phyloP scores from a whole-genome alignment of 768 basidiomycete genomes.

The Leccinum olivaceopallidum region DNA sequence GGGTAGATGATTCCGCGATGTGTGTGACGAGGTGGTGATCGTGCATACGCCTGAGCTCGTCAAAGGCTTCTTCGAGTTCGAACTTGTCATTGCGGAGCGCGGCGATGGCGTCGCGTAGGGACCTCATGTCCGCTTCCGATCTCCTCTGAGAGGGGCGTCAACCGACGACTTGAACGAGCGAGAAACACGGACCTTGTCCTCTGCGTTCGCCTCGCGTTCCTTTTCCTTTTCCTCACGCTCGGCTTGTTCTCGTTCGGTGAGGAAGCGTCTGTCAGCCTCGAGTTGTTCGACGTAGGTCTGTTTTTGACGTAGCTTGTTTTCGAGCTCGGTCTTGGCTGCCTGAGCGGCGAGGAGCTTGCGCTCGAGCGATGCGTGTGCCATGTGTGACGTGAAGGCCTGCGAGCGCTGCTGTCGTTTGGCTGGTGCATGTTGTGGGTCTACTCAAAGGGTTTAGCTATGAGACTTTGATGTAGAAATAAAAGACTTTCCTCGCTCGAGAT shows the following conservation, averaged over 20 bases:
- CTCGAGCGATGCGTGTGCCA: conserved; percentile 64
- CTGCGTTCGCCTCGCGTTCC: conserved; percentile 48
- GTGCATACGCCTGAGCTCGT: conserved; percentile 47
- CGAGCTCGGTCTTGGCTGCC: conserved; percentile 61
- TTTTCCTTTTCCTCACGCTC: conserved; percentile 68
- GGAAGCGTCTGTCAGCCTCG: conserved; percentile 68
- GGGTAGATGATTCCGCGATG: conserved; percentile 49
- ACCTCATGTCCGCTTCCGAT: conserved; percentile 51
- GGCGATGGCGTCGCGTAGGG: conserved; percentile 49
- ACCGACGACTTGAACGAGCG: background rate
- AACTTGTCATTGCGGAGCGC: conserved; percentile 56
- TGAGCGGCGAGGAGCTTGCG: conserved; percentile 65
- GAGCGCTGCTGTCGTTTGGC: conserved; percentile 68
- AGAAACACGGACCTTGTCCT: conserved; percentile 57
- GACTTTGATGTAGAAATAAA: too few relatives aligned
- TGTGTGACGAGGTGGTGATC: conserved; percentile 52
- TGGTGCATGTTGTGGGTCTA: conserved; percentile 66
- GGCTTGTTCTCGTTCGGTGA: conserved; percentile 66
- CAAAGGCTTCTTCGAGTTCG: conserved; percentile 60
- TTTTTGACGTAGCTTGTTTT: conserved; percentile 67
- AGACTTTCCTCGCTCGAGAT: conserved; percentile 61
- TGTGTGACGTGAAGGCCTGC: conserved; percentile 59
- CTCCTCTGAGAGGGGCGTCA: conserved; percentile 38
- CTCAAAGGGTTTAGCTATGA: background rate
- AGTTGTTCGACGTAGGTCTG: conserved; percentile 62